These are phyloP conservation scores for Aureobasidium sp. DNA, from an alignment of 2,329 filamentous ascomycete genomes.

Conservation along the genomic window DNA sequence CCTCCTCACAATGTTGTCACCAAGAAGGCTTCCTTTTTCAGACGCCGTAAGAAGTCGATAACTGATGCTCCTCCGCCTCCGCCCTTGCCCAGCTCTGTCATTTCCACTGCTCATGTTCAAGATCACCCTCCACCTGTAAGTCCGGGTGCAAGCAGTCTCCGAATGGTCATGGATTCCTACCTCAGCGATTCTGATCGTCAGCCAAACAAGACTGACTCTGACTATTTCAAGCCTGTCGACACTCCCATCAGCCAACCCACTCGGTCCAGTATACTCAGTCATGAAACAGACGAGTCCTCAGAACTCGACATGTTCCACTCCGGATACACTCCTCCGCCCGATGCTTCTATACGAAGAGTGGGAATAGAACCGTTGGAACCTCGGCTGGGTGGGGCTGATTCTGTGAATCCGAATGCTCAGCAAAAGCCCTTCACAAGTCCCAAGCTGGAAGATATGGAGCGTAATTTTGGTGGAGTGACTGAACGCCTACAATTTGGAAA, in stretches of 20 bases:
- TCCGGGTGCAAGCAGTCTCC: slow-evolving; percentile 66
- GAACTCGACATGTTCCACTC: slow-evolving; percentile 61
- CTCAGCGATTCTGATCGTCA: slow-evolving; percentile 36
- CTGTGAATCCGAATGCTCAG: background rate
- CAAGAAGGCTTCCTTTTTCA: slow-evolving; percentile 93
- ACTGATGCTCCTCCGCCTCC: slow-evolving; percentile 60
- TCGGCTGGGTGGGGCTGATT: background rate
- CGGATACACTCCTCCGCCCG: slow-evolving; percentile 65
- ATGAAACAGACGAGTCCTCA: slow-evolving; percentile 26
- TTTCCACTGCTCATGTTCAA: slow-evolving; percentile 23
- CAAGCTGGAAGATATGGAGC: slow-evolving; percentile 14
- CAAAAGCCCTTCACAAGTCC: background rate
- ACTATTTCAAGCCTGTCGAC: background rate
- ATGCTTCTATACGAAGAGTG: slow-evolving; percentile 56
- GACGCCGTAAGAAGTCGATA: slow-evolving; percentile 84
- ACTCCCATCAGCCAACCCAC: slow-evolving; percentile 20
- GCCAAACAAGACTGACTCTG: background rate
- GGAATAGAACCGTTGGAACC: slow-evolving; percentile 20
- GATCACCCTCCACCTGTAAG: slow-evolving; percentile 43
- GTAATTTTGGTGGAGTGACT: slow-evolving; percentile 17
- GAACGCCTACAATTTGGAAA: slow-evolving; percentile 25
- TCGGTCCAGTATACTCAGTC: slow-evolving; percentile 24
- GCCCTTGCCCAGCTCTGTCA: slow-evolving; percentile 40
- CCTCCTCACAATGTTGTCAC: slow-evolving; percentile 44
- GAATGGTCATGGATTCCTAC: slow-evolving; percentile 83